Evolutionary conservation across 2,329 filamentous ascomycete species (phyloP), one percentile per base, ranked within the genome.

Genomic region (Penicillium sp.): DNA sequence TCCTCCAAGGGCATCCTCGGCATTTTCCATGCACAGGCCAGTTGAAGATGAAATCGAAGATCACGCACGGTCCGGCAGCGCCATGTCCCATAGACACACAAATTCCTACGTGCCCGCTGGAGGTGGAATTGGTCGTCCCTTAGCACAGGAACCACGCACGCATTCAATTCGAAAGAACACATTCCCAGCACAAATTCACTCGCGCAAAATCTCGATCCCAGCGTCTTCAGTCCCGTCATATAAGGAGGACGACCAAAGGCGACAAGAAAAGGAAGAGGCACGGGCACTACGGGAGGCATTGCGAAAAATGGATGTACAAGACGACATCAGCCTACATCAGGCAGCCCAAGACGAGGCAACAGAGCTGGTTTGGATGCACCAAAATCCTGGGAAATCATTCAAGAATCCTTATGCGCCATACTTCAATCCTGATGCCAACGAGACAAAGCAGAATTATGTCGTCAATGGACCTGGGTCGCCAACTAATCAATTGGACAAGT

Each of bases 311-410:
- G 80, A 83, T 57, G 55, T 81, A 18, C 69, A 79, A 19, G 75
- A 80, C 36, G 81, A 84, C 44, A 51, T 63, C 18, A 73, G 72
- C 43, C 60, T 85, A 19, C 80, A 81, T 57, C 65, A 72, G 25
- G 78, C 78, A 10, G 82, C 82, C 12, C 79, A 82, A 58, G 77
- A 82, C 44, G 82, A 86, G 63, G 82, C 82, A 11, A 79, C 80
- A 0, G 79, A 84, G 57, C 70, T 85, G 30, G 82, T 86, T n/a
- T 81, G 78, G 76, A 80, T 79, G 61, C 82, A 85, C 62, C 76
- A 76, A 55, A 78, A 81, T 56, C 77, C 80, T 11, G 72, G 75
- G 6, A 68, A 76, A 25, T 69, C 75, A 2, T 72, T 70, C 37
- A 72, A 71, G 42, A 77, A 77, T 52, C 75, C 78, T 13, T 70